These are phyloP conservation scores for Metarhizium robertsii DNA, from an alignment of 2,329 filamentous ascomycete species.

Conservation along the genomic window DNA sequence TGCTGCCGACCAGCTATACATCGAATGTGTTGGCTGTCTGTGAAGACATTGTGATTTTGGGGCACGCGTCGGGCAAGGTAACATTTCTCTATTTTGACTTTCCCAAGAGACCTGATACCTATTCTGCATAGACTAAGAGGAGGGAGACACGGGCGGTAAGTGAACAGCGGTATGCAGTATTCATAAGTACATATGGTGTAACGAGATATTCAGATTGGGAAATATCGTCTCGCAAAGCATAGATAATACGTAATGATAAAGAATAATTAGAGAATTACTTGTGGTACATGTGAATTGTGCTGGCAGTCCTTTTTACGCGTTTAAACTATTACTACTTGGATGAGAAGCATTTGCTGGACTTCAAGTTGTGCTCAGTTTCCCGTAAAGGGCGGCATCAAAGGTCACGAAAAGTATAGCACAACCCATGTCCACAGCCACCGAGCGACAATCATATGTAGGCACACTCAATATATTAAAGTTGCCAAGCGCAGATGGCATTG, in stretches of 20 bases:
- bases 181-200: neutral
- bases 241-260: neutral
- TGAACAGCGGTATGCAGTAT: neutral
- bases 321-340: too few species aligned
- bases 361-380: too few species aligned
- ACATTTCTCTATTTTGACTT: constrained; percentile 9
- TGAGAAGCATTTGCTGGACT: too few species aligned
- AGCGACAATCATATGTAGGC: too few species aligned
- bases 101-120: constrained; percentile 2
- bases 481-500: too few species aligned
- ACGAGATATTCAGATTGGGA: neutral
- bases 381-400: too few species aligned
- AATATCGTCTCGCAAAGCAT: neutral
- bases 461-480: too few species aligned
- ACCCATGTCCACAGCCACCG: too few species aligned
- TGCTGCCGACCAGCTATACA: constrained; percentile 6
- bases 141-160: neutral
- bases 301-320: too few species aligned
- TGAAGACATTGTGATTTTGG: constrained; percentile 7
- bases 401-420: too few species aligned
- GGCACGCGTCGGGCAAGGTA: constrained; percentile 8
- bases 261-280: neutral
- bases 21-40: constrained; percentile 7
- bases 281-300: too few species aligned
- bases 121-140: neutral